Percentiles rank a stretch among this genome's conserved stretches.
phyloP scores from a whole-genome alignment of 192 early-diverging fungal species.

The Rhizophlyctis rosea region DNA sequence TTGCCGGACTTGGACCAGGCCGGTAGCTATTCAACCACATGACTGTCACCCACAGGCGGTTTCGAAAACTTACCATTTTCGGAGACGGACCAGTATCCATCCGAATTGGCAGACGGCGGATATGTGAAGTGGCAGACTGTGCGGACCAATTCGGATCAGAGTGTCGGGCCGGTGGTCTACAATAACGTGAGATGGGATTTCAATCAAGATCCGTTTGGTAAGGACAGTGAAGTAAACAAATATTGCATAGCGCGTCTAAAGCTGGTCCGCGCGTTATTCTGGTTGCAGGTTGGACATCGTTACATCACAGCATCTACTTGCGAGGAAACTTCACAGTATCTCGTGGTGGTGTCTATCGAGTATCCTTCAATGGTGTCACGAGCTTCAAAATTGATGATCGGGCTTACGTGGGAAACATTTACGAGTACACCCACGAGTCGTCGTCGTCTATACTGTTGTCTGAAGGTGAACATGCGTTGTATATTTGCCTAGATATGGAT shows the following conservation, averaged over 20 bases:
- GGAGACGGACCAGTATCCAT: constrained; percentile 49
- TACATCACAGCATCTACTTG: constrained; percentile 48
- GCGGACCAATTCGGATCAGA: constrained; percentile 44
- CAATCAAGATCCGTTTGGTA: constrained; percentile 54
- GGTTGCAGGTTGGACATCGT: constrained; percentile 42
- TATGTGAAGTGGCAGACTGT: constrained; percentile 56
- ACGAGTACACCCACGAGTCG: constrained; percentile 49
- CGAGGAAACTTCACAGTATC: constrained; percentile 39
- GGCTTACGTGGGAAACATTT: constrained; percentile 62
- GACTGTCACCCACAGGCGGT: constrained; percentile 48
- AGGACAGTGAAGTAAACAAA: neutral
- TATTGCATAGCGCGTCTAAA: constrained; percentile 5
- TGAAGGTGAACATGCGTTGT: constrained; percentile 51
- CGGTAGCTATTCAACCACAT: constrained; percentile 3
- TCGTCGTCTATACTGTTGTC: constrained; percentile 39
- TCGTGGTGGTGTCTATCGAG: constrained; percentile 37
- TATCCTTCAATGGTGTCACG: constrained; percentile 46
- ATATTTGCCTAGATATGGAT: constrained; percentile 62
- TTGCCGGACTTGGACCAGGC: neutral
- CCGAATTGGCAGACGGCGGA: constrained; percentile 62
- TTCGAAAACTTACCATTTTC: constrained; percentile 56
- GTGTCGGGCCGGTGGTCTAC: constrained; percentile 50
- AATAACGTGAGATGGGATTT: constrained; percentile 58
- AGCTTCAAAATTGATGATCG: constrained; percentile 64
- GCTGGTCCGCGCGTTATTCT: too few species aligned